Base-by-base conservation (phyloP, 768 basidiomycete genomes). In the Rossbeevera mucosa region DNA sequence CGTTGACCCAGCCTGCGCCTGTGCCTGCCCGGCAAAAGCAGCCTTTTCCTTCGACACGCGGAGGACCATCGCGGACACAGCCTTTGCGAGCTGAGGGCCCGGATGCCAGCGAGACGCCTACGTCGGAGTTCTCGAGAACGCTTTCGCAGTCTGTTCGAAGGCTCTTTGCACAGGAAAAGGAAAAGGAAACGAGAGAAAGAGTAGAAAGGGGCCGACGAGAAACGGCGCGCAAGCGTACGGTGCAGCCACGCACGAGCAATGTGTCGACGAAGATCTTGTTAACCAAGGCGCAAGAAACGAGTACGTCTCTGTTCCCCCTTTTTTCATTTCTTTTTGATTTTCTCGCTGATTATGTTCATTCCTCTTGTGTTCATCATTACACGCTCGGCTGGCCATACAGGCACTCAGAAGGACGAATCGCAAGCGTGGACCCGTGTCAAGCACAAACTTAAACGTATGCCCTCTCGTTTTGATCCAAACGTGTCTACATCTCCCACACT, bases 91-190 rank as follows among this genome's bases (percentile, higher is more conserved):
- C 14, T 5, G 16, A 28, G 26, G 36, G 57, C n/a, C 24, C 43
- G 14, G 44, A 41, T 20, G 43, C 36, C 1, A 48, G 12, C 16
- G 44, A 47, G 12, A 21, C 38, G 40, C 63, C 65, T 1, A 55
- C 53, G 8, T 63, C 61, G 2, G 59, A 63, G 5, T 63, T 63
- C 48, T 30, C 44, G 5, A 26, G 20, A 14, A 48, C 44, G 4
- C 45, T 66, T 8, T 55, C 66, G 7, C 65, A 67, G 38, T 13
- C 38, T 16, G 40, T 61, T 18, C 59, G 50, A 26, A 50, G 20
- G 5, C 2, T 30, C 6, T n/a, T 25, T 11, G 22, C 30, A 6
- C 53, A 24, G 16, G 58, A 58, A 18, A 60, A 44, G 33, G 52
- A 26, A 24, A 58, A 18, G 30, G 30, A 41, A 7, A 44, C 11